Conservation (phyloP, 257 asterid species). For the Gentiana macrophylla region DNA sequence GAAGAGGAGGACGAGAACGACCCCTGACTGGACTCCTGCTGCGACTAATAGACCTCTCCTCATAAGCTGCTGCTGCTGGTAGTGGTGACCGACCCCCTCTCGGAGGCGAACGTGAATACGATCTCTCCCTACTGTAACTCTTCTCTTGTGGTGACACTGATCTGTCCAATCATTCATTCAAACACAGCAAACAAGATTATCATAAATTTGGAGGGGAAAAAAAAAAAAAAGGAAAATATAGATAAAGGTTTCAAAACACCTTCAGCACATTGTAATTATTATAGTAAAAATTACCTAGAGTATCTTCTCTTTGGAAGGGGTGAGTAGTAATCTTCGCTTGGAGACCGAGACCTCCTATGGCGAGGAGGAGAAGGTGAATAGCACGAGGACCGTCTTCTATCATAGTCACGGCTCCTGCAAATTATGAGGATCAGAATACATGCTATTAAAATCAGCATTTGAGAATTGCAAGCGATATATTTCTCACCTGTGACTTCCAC, state of each 20-base stretch:
- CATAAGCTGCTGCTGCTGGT: no score
- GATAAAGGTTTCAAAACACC: no score
- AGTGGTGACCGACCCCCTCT: slow-evolving; percentile 17
- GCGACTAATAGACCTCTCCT: slow-evolving; percentile 31
- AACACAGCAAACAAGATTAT: no score
- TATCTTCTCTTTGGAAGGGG: slow-evolving; percentile 59
- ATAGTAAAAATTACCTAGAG: not conserved
- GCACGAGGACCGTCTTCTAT: slow-evolving; percentile 67
- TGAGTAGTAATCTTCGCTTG: slow-evolving; percentile 57
- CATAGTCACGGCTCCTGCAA: slow-evolving; percentile 56
- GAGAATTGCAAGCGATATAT: no score
- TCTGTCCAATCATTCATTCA: slow-evolving; percentile 25
- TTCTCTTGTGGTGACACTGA: slow-evolving; percentile 60
- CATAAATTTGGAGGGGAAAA: no score
- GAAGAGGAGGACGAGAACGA: slow-evolving; percentile 51
- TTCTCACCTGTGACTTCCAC: slow-evolving; percentile 29
- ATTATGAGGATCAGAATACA: not conserved
- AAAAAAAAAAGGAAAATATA: no score
- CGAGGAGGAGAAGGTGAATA: slow-evolving; percentile 78
- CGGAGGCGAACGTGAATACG: slow-evolving; percentile 42
- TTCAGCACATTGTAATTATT: no score
- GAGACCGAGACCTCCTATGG: slow-evolving; percentile 50
- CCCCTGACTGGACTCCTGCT: slow-evolving; percentile 41
- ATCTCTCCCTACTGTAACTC: slow-evolving; percentile 56
- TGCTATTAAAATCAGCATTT: no score